Base-by-base conservation (phyloP, 805 yeast genomes). In the Starmerella asiatica region DNA sequence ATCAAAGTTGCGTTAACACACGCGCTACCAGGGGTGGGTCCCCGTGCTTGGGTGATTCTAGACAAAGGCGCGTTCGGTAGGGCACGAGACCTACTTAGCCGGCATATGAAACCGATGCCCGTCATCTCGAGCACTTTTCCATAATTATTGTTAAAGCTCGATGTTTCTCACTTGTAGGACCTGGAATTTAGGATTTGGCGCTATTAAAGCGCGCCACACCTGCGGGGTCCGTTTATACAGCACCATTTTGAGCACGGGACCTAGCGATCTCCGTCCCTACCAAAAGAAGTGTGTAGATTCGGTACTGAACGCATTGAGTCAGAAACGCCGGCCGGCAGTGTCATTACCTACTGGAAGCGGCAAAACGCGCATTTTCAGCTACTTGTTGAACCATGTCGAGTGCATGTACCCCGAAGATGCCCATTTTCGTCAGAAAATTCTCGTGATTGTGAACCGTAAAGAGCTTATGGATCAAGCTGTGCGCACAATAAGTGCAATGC, bases 311-410 rank as follows among this genome's bases (percentile, higher is more conserved):
- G 68, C 82, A 0, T 54, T 79, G 2, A 51, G 50, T 0, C 76
- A 77, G 1, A 49, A 58, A 2, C 58, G 66, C 16, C 63, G 91
- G 35, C 70, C 84, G 0, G 95, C 88, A 0, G 85, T 84, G 2
- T 79, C 84, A 21, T 57, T 86, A 29, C 94, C 95, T 12, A 88
- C 97, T 0, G 97, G 97, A 0, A 91, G 94, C 11, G 97, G 97
- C 4, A 86, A 86, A 52, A 86, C 96, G 0, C 83, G 84, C 11
- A 75, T 82, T 1, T 79, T 83, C 37, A 48, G 49, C 20, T 29
- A 52, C 21, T 40, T 61, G 18, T 37, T 60, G 18, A 36, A 42
- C 2, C 43, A 40, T 30, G 56, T 73, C 5, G 44, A 52, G 31
- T 66, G 69, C 0, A 32, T 44, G 3, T 38, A 26, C 36, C 21